Evolutionary conservation across 345 rosid species (phyloP).

Genomic region (Eucalyptus shirleyi): DNA sequence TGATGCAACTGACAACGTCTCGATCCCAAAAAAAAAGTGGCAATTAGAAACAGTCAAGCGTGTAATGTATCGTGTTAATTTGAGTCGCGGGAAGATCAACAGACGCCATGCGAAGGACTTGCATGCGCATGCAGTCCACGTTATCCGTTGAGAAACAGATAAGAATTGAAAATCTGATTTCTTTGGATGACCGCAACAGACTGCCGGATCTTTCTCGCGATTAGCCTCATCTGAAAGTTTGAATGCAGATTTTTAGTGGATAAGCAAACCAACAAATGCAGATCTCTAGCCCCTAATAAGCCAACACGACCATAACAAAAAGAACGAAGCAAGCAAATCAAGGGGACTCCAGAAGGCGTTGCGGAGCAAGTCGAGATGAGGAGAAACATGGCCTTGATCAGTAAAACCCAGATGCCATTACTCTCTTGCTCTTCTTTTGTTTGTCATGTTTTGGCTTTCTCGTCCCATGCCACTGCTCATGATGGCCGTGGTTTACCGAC

Average conservation of each 20-base stretch:
- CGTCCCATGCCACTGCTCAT: not conserved
- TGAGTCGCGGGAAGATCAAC: not conserved
- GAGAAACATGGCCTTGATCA: not conserved
- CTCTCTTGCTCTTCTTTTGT: not conserved
- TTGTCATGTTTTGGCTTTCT: not conserved
- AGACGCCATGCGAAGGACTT: not conserved
- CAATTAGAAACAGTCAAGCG: not conserved
- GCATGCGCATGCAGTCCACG: not conserved
- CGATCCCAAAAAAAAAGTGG: not conserved
- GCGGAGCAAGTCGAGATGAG: not conserved
- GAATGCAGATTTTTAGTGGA: not conserved
- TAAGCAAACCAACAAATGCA: not conserved
- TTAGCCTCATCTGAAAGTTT: not conserved
- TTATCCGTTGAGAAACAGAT: not conserved
- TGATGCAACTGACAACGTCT: not conserved
- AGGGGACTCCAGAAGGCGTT: not conserved
- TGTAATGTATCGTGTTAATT: not conserved
- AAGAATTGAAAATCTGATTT: not conserved
- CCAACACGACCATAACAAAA: not conserved
- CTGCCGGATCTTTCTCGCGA: not conserved
- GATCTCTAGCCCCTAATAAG: not conserved
- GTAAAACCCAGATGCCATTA: not conserved
- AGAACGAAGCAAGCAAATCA: not conserved
- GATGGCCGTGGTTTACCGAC: not conserved
- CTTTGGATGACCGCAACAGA: not conserved